Base-by-base conservation (phyloP, 805 yeast species). In the Tetrapisispora namnaoensis region DNA sequence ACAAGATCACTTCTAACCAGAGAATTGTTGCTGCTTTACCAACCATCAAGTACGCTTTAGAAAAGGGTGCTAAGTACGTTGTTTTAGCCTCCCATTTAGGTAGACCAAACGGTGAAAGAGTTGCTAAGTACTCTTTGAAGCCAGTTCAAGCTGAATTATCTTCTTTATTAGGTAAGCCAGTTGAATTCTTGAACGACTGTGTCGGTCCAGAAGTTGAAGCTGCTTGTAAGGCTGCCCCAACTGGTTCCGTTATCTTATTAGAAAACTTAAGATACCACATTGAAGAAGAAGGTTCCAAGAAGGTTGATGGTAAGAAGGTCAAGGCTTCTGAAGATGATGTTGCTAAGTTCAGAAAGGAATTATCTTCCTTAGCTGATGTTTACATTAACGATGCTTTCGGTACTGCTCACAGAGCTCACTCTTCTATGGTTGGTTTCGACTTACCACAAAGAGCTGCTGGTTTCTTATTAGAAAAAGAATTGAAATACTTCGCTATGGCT, bases 331-430 rank as follows among this genome's bases (percentile, higher is more conserved):
- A 82, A 55, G 95, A 78, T 64, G 86, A 71, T 57, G 97, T 93
- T 60, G 82, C 76, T 67, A 79, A 74, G 61, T 93, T 93, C 86
- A 87, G 99, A 81, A 67, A 80, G 65, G 82, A 86, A 68, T 82
- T 93, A 74, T 86, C 96, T 63, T 74, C 89, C 49, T 78, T 93
- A 65, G 98, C 97, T 59, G 99, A 93, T 66, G 95, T 93, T 57
- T 93, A 93, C 78, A 81, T 93, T 70, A 84, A 93, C 76, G 99
- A 93, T 71, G 98, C 97, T 51, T 93, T 93, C 66, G 99, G 99
- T 71, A 93, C 99, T 55, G 97, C 98, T 50, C 99, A 93, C 85
- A 88, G 99, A 79, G 99, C 99, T 55, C 99, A 93, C 79, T 89
- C 97, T 49, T 93, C 99, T 44, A 91, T 93, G 90, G 99, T 93